Base-by-base conservation (phyloP, 805 yeast species). In the Kodamaea restingae region DNA sequence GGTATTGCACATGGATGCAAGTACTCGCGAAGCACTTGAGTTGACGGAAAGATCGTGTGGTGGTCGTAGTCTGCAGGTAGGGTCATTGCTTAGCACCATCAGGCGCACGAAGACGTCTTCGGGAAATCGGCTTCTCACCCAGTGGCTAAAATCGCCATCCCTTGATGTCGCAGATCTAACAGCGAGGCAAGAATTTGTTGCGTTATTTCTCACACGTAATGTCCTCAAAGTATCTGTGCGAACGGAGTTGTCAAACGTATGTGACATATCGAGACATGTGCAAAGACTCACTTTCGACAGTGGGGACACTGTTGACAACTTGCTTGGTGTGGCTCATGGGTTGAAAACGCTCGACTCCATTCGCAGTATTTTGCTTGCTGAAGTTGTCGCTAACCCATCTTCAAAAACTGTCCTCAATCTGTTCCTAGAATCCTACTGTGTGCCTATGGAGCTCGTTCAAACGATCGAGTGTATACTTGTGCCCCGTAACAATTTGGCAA, bases 81-180 rank as follows among this genome's bases (percentile, higher is more conserved):
- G 95, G 0, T 80, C 95, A 0, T 58, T 91, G 15, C 65, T 86
- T 4, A 75, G 78, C n/a, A 73, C 84, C 0, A 73, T 93, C 3
- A 75, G 78, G 42, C 65, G 83, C 38, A 91, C 98, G 0, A 77
- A 75, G 3, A 88, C 98, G 0, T 71, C 81, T 1, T 80, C 93
- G 0, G 98, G 98, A 0, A 66, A 95, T 0, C 65, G 98, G 30
- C 53, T 84, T n/a, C 61, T 93, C 9, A 75, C 81, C 6, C 80
- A 81, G 38, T 88, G 97, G 96, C 61, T 91, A 4, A 71, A 85
- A 18, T 78, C 87, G 2, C 98, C 98, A 0, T 72, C 86, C 0
- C 71, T 83, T 7, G 75, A 82, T 50, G 50, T 75, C 0, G 49
- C 54, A 0, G 84, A 77, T 44, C 78, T 93, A 10, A 57, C 56